Percentiles rank a stretch among this genome's conserved stretches.
phyloP scores from a whole-genome alignment of 1,139 yeast species.

The Candida frijolesensis region DNA sequence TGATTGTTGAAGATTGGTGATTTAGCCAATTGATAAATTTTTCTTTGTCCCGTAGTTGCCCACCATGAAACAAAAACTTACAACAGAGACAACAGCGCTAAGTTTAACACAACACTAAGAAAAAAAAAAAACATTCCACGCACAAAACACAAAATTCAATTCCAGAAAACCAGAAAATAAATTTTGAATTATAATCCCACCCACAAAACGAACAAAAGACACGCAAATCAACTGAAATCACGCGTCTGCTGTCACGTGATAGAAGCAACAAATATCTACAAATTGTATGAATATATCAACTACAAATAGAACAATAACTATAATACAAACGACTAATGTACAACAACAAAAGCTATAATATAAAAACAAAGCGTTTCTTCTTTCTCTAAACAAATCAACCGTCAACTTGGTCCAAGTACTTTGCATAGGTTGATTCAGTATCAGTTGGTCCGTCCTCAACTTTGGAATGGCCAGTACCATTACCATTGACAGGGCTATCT shows the following conservation, averaged over 20 bases:
- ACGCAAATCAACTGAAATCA: no score
- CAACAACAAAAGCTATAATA: not conserved
- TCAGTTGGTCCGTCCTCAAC: not conserved
- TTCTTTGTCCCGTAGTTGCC: conserved; percentile 2
- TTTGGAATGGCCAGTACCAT: not conserved
- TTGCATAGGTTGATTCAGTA: not conserved
- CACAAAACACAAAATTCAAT: not conserved
- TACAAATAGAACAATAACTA: not conserved
- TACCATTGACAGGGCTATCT: not conserved
- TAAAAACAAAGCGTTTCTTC: not conserved
- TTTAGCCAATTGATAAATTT: not conserved
- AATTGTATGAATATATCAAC: not conserved
- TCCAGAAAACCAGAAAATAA: no score
- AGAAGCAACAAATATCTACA: no score
- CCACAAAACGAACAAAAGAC: no score
- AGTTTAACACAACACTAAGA: not conserved
- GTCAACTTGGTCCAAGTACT: conserved; percentile 3
- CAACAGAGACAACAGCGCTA: no score
- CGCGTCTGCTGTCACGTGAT: not conserved
- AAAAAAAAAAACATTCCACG: conserved; percentile 1
- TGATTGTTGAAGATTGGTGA: not conserved
- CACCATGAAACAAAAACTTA: not conserved
- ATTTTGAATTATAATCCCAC: no score
- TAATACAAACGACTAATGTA: not conserved
- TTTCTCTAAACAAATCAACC: not conserved